phyloP scores from a whole-genome alignment of 176 grass and related monocot genomes.

The Cenchrus purpureus region DNA sequence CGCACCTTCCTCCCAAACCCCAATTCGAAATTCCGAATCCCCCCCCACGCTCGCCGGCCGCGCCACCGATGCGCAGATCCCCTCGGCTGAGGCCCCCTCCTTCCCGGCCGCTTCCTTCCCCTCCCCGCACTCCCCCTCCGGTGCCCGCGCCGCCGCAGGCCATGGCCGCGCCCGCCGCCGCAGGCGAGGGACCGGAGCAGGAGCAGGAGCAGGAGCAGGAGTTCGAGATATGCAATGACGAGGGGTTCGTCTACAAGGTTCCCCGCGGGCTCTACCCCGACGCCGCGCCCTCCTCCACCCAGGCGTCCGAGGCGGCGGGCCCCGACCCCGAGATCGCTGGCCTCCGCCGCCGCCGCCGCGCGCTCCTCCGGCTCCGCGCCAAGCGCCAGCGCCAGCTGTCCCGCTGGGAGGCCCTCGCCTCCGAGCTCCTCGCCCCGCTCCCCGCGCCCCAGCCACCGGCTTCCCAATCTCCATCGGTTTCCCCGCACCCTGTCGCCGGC shows the following conservation, averaged over 20 bases:
- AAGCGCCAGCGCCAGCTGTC: constrained; percentile 55
- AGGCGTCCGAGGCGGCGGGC: neutral
- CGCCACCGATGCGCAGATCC: neutral
- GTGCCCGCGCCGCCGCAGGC: neutral
- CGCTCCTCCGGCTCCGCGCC: constrained; percentile 51
- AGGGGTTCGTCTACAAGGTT: constrained; percentile 74
- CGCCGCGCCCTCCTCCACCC: constrained; percentile 12
- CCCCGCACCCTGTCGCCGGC: neutral
- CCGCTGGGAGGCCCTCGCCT: constrained; percentile 61
- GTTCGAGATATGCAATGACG: constrained; percentile 56
- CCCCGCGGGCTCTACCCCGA: constrained; percentile 36
- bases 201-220: constrained; percentile 21
- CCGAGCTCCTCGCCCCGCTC: constrained; percentile 3
- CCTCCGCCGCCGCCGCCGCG: constrained; percentile 43
- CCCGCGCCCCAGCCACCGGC: constrained; percentile 2
- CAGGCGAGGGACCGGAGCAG: constrained; percentile 1
- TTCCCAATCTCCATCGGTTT: neutral
- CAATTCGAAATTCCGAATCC: neutral
- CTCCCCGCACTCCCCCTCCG: neutral
- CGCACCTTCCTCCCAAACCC: neutral
- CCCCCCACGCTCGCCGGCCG: neutral
- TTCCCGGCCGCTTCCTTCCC: neutral
- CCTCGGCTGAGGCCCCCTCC: neutral
- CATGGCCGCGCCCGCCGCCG: constrained; percentile 7
- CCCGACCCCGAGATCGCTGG: constrained; percentile 18